phyloP scores from a whole-genome alignment of 768 basidiomycete species.

The Termitomyces sp. region DNA sequence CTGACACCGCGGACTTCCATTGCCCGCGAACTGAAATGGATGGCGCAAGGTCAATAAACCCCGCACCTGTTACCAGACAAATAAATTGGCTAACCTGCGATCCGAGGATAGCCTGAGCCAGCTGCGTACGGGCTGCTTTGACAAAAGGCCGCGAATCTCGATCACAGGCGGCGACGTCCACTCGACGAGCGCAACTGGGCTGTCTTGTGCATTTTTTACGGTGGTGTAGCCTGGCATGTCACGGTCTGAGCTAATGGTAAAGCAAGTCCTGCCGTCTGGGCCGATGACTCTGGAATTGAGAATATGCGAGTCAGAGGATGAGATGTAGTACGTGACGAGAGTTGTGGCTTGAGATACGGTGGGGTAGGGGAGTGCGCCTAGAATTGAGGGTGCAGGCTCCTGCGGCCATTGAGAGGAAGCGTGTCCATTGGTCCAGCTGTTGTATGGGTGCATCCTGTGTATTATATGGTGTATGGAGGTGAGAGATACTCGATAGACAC shows the following conservation, averaged over 20 bases:
- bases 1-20: slow-evolving; percentile 46
- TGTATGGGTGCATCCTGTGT: slow-evolving; percentile 29
- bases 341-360: slow-evolving; percentile 24
- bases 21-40: slow-evolving; percentile 30
- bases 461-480: background rate
- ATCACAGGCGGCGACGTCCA: slow-evolving; percentile 47
- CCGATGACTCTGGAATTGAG: slow-evolving; percentile 52
- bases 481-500: background rate
- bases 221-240: slow-evolving; percentile 47
- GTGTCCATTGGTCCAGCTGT: slow-evolving; percentile 28
- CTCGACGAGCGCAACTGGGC: slow-evolving; percentile 48
- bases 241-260: slow-evolving; percentile 44
- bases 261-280: slow-evolving; percentile 40
- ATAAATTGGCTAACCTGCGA: slow-evolving; percentile 23
- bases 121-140: slow-evolving; percentile 40
- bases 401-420: slow-evolving; percentile 19
- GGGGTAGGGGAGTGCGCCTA: slow-evolving; percentile 59
- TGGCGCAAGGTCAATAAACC: background rate
- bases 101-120: slow-evolving; percentile 54
- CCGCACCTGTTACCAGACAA: background rate
- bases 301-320: slow-evolving; percentile 42
- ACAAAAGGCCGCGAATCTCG: slow-evolving; percentile 45
- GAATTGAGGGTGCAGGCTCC: slow-evolving; percentile 43
- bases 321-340: slow-evolving; percentile 40
- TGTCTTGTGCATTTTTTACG: slow-evolving; percentile 42